Evolutionary conservation across 1,139 yeast species (phyloP).

Genomic region (Kodamaea ohmeri): DNA sequence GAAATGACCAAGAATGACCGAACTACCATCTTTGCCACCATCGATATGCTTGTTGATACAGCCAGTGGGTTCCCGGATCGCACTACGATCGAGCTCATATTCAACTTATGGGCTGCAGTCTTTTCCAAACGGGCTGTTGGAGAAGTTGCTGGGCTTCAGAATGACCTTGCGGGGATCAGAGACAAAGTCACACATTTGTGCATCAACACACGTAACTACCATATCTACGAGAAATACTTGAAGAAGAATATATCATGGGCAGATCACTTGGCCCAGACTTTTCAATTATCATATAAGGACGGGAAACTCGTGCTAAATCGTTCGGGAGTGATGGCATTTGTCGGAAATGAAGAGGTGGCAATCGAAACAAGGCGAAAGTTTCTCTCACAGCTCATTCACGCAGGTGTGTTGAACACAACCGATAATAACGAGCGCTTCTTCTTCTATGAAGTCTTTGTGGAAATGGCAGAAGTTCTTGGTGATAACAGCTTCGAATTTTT

Average conservation of each 20-base stretch:
- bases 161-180: conserved; percentile 17
- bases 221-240: conserved; percentile 19
- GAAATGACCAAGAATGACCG: conserved; percentile 14
- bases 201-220: conserved; percentile 22
- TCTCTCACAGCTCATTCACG: conserved; percentile 20
- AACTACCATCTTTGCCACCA: conserved; percentile 13
- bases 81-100: conserved; percentile 17
- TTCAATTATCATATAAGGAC: conserved; percentile 19
- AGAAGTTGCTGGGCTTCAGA: conserved; percentile 16
- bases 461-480: conserved; percentile 16
- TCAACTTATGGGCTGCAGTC: conserved; percentile 23
- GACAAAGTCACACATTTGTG: conserved; percentile 22
- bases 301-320: conserved; percentile 14
- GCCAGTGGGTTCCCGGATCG: conserved; percentile 19
- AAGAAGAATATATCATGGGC: conserved; percentile 19
- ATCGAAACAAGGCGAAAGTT: conserved; percentile 18
- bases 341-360: conserved; percentile 15
- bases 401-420: conserved; percentile 19
- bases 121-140: conserved; percentile 11
- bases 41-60: conserved; percentile 19
- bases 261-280: conserved; percentile 23
- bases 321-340: conserved; percentile 15
- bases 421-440: conserved; percentile 15
- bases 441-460: conserved; percentile 19
- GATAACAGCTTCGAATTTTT: conserved; percentile 24